Percentiles rank a stretch among this genome's conserved stretches.
Evolutionary conservation across 306 rosid genomes (phyloP).

Genomic region (Malus orientalis): DNA sequence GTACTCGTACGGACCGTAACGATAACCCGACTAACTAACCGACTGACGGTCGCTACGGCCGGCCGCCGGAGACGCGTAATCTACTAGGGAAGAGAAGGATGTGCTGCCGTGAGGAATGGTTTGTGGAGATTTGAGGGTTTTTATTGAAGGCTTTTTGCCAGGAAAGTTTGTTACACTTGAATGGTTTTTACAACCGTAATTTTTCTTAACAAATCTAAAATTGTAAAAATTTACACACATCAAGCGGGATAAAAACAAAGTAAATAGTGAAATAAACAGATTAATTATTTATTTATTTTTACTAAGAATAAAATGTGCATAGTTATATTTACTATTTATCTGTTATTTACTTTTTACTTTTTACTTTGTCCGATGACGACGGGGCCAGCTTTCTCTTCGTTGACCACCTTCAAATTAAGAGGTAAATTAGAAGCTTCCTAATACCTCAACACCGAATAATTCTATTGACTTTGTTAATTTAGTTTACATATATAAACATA

Average conservation of each 20-base stretch:
- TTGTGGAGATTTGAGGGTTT: constrained; percentile 2
- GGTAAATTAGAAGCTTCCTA: not conserved
- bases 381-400: not conserved
- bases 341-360: not conserved
- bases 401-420: not conserved
- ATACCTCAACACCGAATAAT: not conserved
- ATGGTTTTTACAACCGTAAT: constrained; percentile 3
- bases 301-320: not conserved
- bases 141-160: not conserved
- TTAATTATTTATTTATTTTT: not conserved
- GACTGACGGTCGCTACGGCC: not conserved
- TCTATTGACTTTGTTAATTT: not conserved
- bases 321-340: not conserved
- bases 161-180: not conserved
- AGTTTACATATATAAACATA: not conserved
- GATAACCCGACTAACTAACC: not conserved
- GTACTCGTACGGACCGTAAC: not conserved
- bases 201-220: not conserved
- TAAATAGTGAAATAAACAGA: not conserved
- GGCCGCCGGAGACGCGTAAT: not conserved
- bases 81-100: not conserved
- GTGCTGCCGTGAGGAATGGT: not conserved
- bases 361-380: not conserved
- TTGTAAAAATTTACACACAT: not conserved
- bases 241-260: not conserved